Conservation (phyloP, 2,329 filamentous ascomycete species). For the Phaeoacremonium minimum region DNA sequence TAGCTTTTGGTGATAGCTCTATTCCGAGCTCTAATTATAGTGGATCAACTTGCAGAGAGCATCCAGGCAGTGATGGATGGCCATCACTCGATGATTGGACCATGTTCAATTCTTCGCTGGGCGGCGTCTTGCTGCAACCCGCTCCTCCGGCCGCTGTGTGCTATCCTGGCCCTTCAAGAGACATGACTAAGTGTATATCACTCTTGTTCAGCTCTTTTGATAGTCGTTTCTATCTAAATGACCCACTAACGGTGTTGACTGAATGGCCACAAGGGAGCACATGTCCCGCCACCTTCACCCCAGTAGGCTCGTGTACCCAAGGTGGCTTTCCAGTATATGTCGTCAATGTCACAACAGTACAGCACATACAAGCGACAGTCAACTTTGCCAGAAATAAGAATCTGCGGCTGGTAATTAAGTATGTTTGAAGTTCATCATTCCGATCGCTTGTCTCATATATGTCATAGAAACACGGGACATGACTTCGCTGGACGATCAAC, state of each 20-base stretch:
- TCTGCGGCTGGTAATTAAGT: conserved; percentile 40
- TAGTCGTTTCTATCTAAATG: conserved; percentile 24
- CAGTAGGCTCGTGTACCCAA: conserved; percentile 23
- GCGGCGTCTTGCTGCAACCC: conserved; percentile 25
- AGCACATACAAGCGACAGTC: conserved; percentile 28
- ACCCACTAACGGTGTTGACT: conserved; percentile 23
- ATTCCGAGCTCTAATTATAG: not conserved
- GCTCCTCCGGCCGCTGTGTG: conserved; percentile 23
- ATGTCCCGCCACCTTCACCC: conserved; percentile 16
- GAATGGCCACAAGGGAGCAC: conserved; percentile 26
- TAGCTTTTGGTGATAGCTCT: conserved; percentile 2
- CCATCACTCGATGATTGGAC: conserved; percentile 22
- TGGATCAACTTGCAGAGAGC: conserved; percentile 19
- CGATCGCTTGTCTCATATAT: too few species aligned
- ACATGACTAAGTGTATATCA: conserved; percentile 20
- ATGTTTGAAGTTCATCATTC: too few species aligned
- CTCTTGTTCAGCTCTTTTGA: conserved; percentile 20
- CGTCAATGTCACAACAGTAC: conserved; percentile 27
- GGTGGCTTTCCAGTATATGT: conserved; percentile 30
- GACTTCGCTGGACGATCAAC: conserved; percentile 53
- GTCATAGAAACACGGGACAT: conserved; percentile 49
- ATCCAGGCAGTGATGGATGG: conserved; percentile 21
- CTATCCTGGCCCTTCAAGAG: conserved; percentile 18
- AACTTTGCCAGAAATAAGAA: conserved; percentile 36
- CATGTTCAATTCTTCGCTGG: conserved; percentile 20